Conservation (phyloP, 2,329 filamentous ascomycete genomes). For the Colletotrichum magnum region DNA sequence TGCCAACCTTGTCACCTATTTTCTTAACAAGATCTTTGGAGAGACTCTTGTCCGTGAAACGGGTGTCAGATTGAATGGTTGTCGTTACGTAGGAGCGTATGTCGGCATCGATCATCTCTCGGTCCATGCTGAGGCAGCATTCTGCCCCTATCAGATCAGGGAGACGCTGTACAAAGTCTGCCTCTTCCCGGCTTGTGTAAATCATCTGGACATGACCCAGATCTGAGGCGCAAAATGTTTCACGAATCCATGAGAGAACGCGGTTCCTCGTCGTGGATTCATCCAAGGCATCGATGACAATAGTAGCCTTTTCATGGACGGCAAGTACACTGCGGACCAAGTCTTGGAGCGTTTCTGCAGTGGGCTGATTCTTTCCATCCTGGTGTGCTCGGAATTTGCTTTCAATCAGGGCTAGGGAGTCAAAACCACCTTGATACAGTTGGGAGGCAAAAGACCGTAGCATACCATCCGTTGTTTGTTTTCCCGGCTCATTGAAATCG, state of each 20-base stretch:
- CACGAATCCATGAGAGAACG: background rate
- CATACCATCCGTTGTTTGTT: constrained; percentile 41
- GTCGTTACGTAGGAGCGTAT: constrained; percentile 9
- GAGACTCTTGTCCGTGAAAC: background rate
- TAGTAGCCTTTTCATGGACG: accelerated
- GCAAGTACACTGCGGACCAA: background rate
- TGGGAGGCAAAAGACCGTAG: constrained; percentile 41
- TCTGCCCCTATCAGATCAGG: background rate
- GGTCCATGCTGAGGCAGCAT: background rate
- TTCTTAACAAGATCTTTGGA: background rate
- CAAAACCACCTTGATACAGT: constrained; percentile 38
- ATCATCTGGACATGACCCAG: constrained; percentile 9
- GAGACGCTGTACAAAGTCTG: background rate
- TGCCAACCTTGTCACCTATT: constrained; percentile 2
- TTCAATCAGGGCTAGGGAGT: background rate
- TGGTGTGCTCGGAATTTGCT: background rate
- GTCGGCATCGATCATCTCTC: background rate
- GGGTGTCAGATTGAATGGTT: background rate
- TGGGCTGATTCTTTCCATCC: background rate
- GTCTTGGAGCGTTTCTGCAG: background rate
- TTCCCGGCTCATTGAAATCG: constrained; percentile 42
- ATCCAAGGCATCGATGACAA: constrained; percentile 23
- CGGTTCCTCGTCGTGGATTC: background rate
- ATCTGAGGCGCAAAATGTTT: constrained; percentile 1
- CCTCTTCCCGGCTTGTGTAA: constrained; percentile 6